These are phyloP conservation scores for Pseudopithomyces chartarum DNA, from an alignment of 2,329 filamentous ascomycete genomes.

Conservation along the genomic window DNA sequence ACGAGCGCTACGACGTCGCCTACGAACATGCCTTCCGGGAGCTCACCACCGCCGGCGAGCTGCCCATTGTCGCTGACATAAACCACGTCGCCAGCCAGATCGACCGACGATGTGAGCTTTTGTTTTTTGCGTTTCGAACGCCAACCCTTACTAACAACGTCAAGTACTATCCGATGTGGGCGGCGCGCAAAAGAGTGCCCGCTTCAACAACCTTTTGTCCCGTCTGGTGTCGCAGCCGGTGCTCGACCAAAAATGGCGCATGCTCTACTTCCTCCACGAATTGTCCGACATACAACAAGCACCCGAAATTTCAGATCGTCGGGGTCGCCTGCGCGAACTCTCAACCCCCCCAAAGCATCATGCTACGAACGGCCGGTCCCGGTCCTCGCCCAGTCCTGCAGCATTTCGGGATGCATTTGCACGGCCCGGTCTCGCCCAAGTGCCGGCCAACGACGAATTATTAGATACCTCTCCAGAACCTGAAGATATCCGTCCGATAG, in stretches of 20 bases:
- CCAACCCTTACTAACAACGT: slow-evolving; percentile 13
- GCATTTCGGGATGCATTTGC: slow-evolving; percentile 56
- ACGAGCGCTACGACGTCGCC: slow-evolving; percentile 70
- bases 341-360: slow-evolving; percentile 35
- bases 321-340: slow-evolving; percentile 25
- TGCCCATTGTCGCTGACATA: slow-evolving; percentile 70
- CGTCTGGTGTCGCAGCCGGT: slow-evolving; percentile 88
- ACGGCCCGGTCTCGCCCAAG: slow-evolving; percentile 49
- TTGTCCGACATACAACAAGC: slow-evolving; percentile 65
- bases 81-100: slow-evolving; percentile 94
- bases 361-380: slow-evolving; percentile 11
- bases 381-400: slow-evolving; percentile 25
- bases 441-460: slow-evolving; percentile 41
- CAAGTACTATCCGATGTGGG: slow-evolving; percentile 73
- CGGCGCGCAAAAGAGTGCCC: slow-evolving; percentile 71
- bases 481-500: slow-evolving; percentile 20
- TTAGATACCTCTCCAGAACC: slow-evolving; percentile 38
- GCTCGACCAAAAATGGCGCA: slow-evolving; percentile 94
- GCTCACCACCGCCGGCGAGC: slow-evolving; percentile 52
- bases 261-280: slow-evolving; percentile 87
- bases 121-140: background rate
- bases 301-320: slow-evolving; percentile 18
- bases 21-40: slow-evolving; percentile 56
- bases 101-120: slow-evolving; percentile 68
- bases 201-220: slow-evolving; percentile 90